Evolutionary conservation across 139 green algal species (phyloP), one percentile per base, ranked within the genome.

Genomic region (Zygnema cylindricum): DNA sequence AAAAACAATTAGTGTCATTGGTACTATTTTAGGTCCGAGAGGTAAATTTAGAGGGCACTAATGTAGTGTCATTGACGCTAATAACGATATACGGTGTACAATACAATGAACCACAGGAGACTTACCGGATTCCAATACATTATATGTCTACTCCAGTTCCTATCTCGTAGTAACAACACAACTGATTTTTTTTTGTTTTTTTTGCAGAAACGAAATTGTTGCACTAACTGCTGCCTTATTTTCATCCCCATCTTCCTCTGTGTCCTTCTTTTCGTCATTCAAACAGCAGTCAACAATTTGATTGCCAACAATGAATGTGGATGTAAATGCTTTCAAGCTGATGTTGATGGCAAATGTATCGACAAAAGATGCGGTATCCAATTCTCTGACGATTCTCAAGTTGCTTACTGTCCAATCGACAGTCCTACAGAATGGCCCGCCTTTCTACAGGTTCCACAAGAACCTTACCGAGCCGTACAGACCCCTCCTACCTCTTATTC

Each of bases 201-300:
- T 73, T 79, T 79, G 77, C 81, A 86, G 81, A 89, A 81, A 35
- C 86, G 86, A 30, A 87, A 89, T 75, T 91, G 86, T 40, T 38
- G 25, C 21, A 89, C 79, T 22, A 91, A 90, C 71, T 11, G 11
- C 22, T 89, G 86, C 39, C 86, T 91, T 38, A n/a, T 91, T 1
- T 43, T 1, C 36, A 39, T 83, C 40, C 86, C 86, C 7, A 33
- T 91, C 25, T 11, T 91, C 32, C 85, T 91, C 33, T 91, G 79
- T 75, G 3, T 89, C 55, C 25, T 91, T 39, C 81, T 91, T 11
- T 49, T 38, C 35, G 21, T 82, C 36, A 49, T 91, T 30, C 82
- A 91, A 30, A 36, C 35, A n/a, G 57, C 23, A 42, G 73, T 85
- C 71, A 89, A 85, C 25, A 38, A 2, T 7, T 33, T 85, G 2